Evolutionary conservation across 352 stramenopile species (phyloP).

Genomic region (Pythium sp.): DNA sequence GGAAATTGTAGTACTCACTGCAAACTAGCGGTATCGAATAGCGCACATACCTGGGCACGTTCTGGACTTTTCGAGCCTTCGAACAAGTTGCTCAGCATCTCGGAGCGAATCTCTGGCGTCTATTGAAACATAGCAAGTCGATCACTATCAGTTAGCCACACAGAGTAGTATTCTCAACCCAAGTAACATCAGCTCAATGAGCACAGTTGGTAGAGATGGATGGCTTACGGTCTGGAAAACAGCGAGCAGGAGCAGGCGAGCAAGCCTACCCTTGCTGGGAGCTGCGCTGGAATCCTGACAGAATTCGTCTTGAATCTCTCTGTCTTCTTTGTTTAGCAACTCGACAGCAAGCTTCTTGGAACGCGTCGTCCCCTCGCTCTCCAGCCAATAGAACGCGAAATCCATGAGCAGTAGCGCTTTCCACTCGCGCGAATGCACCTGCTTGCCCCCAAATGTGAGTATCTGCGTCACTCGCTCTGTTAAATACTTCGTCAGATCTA

Average conservation of each 20-base stretch:
- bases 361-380: conserved; percentile 11
- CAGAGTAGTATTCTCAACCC: too few relatives aligned
- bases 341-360: background rate
- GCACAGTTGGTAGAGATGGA: background rate
- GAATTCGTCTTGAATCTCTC: background rate
- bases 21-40: background rate
- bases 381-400: conserved; percentile 61
- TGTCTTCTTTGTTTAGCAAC: background rate
- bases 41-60: conserved; percentile 9
- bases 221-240: conserved; percentile 20
- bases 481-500: conserved; percentile 26
- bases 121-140: conserved; percentile 8
- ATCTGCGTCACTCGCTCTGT: conserved; percentile 35
- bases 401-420: conserved; percentile 79
- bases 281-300: background rate
- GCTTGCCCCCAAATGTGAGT: conserved; percentile 63
- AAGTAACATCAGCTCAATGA: background rate
- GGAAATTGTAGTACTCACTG: background rate
- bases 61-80: conserved; percentile 18
- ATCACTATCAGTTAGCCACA: background rate
- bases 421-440: conserved; percentile 67
- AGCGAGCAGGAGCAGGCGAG: conserved; percentile 17
- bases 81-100: conserved; percentile 54
- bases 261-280: conserved; percentile 6
- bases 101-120: conserved; percentile 48